Percentiles rank a stretch among this genome's conserved stretches.
Conservation (phyloP, 257 asterid genomes). For the Nicotiana paniculata region DNA sequence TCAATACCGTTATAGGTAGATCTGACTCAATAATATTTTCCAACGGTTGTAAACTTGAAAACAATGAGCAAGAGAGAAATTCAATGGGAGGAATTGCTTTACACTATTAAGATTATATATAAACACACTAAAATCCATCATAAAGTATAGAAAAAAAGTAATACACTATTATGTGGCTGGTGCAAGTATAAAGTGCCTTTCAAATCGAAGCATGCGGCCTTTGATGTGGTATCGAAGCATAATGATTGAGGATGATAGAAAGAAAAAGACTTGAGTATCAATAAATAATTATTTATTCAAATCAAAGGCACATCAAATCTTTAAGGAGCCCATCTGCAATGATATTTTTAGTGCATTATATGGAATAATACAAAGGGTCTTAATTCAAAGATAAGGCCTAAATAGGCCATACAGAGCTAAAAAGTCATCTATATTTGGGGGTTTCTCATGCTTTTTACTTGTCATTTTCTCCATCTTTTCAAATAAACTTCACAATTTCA, state of each 20-base stretch:
- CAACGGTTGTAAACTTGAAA: neutral
- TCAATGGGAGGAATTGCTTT: neutral
- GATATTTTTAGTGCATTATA: neutral
- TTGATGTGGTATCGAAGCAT: neutral
- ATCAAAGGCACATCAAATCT: conserved; percentile 1
- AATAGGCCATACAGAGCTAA: neutral
- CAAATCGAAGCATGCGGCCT: neutral
- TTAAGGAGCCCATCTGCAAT: neutral
- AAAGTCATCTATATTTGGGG: neutral
- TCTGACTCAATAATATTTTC: no score
- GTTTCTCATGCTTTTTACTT: neutral
- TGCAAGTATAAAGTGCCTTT: neutral
- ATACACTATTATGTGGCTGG: neutral
- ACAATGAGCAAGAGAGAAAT: neutral
- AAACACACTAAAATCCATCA: neutral
- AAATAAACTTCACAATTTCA: neutral
- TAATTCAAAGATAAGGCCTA: neutral
- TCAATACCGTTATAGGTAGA: no score
- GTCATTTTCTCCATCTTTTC: conserved; percentile 1
- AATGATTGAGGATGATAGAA: neutral
- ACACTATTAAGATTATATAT: neutral
- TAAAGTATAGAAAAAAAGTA: no score
- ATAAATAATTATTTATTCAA: neutral
- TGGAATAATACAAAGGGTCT: neutral
- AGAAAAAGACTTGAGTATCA: neutral